Evolutionary conservation across 495 filamentous ascomycete species (phyloP), one percentile per base, ranked within the genome.

Genomic region (Monascus purpureus): DNA sequence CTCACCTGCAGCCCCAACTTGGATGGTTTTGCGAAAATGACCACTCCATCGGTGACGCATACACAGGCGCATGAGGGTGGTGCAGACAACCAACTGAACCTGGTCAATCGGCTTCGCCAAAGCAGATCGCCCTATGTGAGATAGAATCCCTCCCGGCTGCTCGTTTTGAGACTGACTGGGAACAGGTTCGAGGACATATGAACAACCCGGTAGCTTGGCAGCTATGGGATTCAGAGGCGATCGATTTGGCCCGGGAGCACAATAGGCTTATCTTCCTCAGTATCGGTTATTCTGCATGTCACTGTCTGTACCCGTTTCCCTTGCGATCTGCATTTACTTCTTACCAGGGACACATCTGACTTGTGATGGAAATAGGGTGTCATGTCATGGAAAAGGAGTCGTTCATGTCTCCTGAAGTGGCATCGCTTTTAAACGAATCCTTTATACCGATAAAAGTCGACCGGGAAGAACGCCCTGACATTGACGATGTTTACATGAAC

Each of bases 401-500:
- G 6, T 96, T 96, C 47, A 79, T 77, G 50, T 83, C 90, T 35
- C 59, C 67, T 2, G 72, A 81, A 27, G 75, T 94, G 31, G 88
- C 92, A 13, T 58, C 66, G 6, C 67, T 93, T 35, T 70, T 97
- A 25, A 97, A 96, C 56, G 63, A 75, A 34, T 68, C 75, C 28
- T 96, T 96, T 53, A 76, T 97, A 14, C 90, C 90, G 6, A 77
- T 97, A 54, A 80, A 94, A 42, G 70, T 96, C 41, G 90, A 97
- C 50, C 75, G 87, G 17, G 90, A 97, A 53, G 88, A 95, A 52
- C 78, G 88, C 20, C 90, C 92, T 1, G 87, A 96, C 50, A 73
- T 96, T 42, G 90, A 97, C 49, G 78, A 84, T 32, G 86, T 96
- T 36, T 97, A 96, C 51, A 93, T 95, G 81, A 93, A 94, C 58